These are phyloP conservation scores for Rosa multiflora DNA, from an alignment of 306 rosid genomes.

Conservation along the genomic window DNA sequence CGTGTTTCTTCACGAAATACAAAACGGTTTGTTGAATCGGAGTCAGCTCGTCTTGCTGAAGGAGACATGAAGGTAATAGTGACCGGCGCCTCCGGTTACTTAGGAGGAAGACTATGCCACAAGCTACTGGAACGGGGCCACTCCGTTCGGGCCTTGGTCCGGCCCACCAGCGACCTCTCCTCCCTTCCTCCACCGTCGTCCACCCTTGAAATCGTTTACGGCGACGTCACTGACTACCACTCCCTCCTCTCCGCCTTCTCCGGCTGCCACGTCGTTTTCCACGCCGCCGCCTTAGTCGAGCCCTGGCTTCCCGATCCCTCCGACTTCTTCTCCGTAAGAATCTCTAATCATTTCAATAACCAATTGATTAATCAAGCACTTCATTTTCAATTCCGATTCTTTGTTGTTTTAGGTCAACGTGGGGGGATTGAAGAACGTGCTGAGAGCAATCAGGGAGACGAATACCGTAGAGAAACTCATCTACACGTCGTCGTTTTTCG, in stretches of 20 bases:
- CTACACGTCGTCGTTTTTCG: slow-evolving; percentile 87
- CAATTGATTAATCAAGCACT: not conserved
- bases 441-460: slow-evolving; percentile 68
- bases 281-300: slow-evolving; percentile 86
- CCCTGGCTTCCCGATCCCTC: slow-evolving; percentile 97
- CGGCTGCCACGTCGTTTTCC: slow-evolving; percentile 73
- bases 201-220: slow-evolving; percentile 57
- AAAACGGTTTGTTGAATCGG: no score
- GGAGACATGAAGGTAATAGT: slow-evolving; percentile 48
- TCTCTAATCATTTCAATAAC: not conserved
- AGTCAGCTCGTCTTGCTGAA: not conserved
- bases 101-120: slow-evolving; percentile 76
- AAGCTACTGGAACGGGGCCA: slow-evolving; percentile 53
- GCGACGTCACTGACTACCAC: slow-evolving; percentile 68
- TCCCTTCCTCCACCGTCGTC: slow-evolving; percentile 42
- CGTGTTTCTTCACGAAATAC: no score
- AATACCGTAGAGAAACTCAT: slow-evolving; percentile 62
- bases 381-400: not conserved
- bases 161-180: slow-evolving; percentile 81
- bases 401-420: slow-evolving; percentile 59
- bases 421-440: slow-evolving; percentile 70
- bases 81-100: slow-evolving; percentile 88
- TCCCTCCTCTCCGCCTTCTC: slow-evolving; percentile 79
- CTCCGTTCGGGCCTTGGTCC: slow-evolving; percentile 67
- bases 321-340: slow-evolving; percentile 55